A percentile compares a stretch with the other conserved stretches of the same genome.
Evolutionary conservation across 768 basidiomycete species (phyloP).

Genomic region (Xanthoconium purpureum): DNA sequence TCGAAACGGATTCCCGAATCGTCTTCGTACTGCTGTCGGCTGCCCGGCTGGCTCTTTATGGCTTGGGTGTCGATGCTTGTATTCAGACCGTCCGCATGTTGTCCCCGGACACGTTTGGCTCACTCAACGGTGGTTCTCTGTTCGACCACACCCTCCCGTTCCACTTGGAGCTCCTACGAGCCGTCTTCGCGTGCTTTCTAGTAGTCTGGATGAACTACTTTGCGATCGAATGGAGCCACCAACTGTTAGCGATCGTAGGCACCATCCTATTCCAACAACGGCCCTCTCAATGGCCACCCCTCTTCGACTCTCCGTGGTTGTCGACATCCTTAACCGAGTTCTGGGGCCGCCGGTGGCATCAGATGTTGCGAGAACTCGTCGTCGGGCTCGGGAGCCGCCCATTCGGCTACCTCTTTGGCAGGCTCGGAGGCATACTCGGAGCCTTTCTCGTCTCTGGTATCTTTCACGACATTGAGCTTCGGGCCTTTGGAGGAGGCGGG

Average conservation of each 20-base stretch:
- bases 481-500: conserved; percentile 29
- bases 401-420: conserved; percentile 43
- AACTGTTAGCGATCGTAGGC: conserved; percentile 40
- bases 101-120: conserved; percentile 38
- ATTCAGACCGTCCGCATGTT: conserved; percentile 23
- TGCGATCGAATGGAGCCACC: conserved; percentile 43
- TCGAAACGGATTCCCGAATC: conserved; percentile 8
- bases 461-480: conserved; percentile 52
- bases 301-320: conserved; percentile 56
- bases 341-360: conserved; percentile 68
- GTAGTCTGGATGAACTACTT: conserved; percentile 37
- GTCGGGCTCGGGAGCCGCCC: conserved; percentile 48
- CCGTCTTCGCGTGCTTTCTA: conserved; percentile 42
- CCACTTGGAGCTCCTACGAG: conserved; percentile 35
- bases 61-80: conserved; percentile 11
- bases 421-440: conserved; percentile 49
- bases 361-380: conserved; percentile 56
- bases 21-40: conserved; percentile 15
- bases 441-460: conserved; percentile 58
- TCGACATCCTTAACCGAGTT: conserved; percentile 57
- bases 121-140: conserved; percentile 35
- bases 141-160: conserved; percentile 33
- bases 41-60: background rate
- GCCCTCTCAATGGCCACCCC: conserved; percentile 58
- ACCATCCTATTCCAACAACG: conserved; percentile 45